Evolutionary conservation across 2,329 filamentous ascomycete genomes (phyloP).

Genomic region (Didymella glomerata): DNA sequence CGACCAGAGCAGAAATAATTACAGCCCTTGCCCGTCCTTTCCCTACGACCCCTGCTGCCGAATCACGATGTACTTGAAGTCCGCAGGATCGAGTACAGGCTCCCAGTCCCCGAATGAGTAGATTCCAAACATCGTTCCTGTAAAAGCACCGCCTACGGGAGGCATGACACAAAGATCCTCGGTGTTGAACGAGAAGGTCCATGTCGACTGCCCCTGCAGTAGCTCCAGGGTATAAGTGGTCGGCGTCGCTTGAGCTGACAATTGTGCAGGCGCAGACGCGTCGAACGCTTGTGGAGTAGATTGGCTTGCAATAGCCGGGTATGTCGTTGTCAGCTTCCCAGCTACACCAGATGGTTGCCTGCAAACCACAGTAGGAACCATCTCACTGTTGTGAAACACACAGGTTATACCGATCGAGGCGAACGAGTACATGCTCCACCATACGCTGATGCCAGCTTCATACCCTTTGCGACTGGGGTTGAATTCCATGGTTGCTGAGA

Average conservation of each 20-base stretch:
- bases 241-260: conserved; percentile 13
- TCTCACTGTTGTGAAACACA: not conserved
- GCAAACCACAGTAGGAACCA: conserved; percentile 20
- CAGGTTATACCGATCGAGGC: conserved; percentile 53
- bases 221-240: conserved; percentile 17
- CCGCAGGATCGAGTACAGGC: conserved; percentile 52
- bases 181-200: conserved; percentile 38
- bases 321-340: conserved; percentile 30
- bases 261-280: not conserved
- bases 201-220: conserved; percentile 19
- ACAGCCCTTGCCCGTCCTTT: too few relatives aligned
- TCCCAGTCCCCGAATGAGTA: conserved; percentile 56
- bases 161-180: conserved; percentile 48
- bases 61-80: conserved; percentile 47
- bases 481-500: conserved; percentile 58
- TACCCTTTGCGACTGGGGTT: conserved; percentile 53
- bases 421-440: conserved; percentile 62
- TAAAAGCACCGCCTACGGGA: conserved; percentile 54
- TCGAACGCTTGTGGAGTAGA: conserved; percentile 20
- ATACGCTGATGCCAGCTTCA: conserved; percentile 64
- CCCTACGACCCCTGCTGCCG: not conserved
- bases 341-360: conserved; percentile 22
- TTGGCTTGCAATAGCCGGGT: conserved; percentile 39
- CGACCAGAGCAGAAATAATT: too few relatives aligned
- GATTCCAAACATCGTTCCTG: conserved; percentile 58